A percentile compares a stretch with the other conserved stretches of the same genome.
Conservation (phyloP, 176 grass and related monocot species). For the Aegilops bicornis region DNA sequence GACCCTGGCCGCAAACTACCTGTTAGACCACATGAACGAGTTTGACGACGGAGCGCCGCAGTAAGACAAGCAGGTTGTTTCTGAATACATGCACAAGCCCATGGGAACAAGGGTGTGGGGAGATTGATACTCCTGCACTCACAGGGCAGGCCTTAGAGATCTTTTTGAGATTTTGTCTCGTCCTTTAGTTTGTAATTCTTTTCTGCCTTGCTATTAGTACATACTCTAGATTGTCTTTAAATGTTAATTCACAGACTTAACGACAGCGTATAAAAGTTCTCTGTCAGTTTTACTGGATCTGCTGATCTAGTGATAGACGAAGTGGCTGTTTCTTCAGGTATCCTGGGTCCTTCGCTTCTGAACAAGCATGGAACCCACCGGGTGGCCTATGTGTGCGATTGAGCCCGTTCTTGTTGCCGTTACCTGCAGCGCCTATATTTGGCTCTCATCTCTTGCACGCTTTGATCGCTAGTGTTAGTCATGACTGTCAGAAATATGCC, state of each 20-base stretch:
- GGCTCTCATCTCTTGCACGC: too few relatives aligned
- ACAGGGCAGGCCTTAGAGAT: slow-evolving; percentile 29
- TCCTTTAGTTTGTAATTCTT: slow-evolving; percentile 21
- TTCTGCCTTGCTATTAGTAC: slow-evolving; percentile 27
- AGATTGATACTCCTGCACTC: neutral
- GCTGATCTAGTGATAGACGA: neutral
- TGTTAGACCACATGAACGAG: slow-evolving; percentile 83
- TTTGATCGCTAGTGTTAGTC: too few relatives aligned
- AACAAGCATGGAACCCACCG: neutral
- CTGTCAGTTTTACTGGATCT: slow-evolving; percentile 15
- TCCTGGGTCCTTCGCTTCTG: neutral
- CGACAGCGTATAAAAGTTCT: slow-evolving; percentile 31
- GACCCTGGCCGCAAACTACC: slow-evolving; percentile 72
- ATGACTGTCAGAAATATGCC: too few relatives aligned
- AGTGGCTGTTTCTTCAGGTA: neutral
- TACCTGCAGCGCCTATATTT: neutral
- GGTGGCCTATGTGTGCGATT: neutral
- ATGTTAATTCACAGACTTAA: slow-evolving; percentile 24
- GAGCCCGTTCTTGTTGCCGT: neutral
- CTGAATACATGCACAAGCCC: slow-evolving; percentile 14
- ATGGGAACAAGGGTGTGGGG: neutral
- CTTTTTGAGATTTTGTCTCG: slow-evolving; percentile 34
- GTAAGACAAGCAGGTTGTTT: neutral
- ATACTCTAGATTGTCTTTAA: slow-evolving; percentile 40
- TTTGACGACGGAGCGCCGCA: slow-evolving; percentile 55